Percentiles rank a stretch among this genome's conserved stretches.
These are phyloP conservation scores for Nemania diffusa DNA, from an alignment of 2,329 filamentous ascomycete species.

Conservation along the genomic window DNA sequence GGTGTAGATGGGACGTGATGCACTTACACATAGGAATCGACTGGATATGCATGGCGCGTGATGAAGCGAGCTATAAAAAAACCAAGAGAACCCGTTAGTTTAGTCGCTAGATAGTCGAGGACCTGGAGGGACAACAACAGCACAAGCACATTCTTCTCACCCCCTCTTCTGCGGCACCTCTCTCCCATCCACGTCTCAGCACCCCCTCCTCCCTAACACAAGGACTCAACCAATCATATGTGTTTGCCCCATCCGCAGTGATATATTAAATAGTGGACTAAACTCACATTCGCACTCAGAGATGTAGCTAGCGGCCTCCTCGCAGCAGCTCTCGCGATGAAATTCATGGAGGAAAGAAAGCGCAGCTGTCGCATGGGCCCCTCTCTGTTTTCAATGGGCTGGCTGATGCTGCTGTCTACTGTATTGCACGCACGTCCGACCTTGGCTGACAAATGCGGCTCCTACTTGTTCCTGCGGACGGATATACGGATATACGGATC, in stretches of 20 bases:
- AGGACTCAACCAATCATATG: conserved; percentile 3
- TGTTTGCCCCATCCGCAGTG: conserved; percentile 9
- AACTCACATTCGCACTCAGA: conserved; percentile 48
- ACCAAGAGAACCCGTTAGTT: conserved; percentile 26
- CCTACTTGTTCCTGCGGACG: neutral
- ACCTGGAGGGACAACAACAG: conserved; percentile 16
- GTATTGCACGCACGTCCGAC: conserved; percentile 11
- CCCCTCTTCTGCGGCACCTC: neutral
- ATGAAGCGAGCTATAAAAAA: conserved; percentile 46
- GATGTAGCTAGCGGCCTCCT: conserved; percentile 50
- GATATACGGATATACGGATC: conserved; percentile 1
- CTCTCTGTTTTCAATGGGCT: conserved; percentile 7
- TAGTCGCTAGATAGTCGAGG: conserved; percentile 21
- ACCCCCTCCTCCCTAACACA: neutral
- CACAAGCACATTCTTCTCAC: neutral
- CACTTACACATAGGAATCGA: conserved; percentile 88
- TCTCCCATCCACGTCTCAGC: neutral
- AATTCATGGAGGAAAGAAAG: conserved; percentile 55
- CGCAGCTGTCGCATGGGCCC: conserved; percentile 10
- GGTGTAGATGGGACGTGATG: conserved; percentile 7
- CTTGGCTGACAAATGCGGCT: conserved; percentile 42
- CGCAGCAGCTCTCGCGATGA: conserved; percentile 50
- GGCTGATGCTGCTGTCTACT: neutral
- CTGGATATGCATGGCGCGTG: conserved; percentile 81
- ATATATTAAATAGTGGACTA: neutral